A percentile compares a stretch with the other conserved stretches of the same genome.
These are phyloP conservation scores for Pseudogymnoascus sp. DNA, from an alignment of 2,329 filamentous ascomycete species.

Conservation along the genomic window DNA sequence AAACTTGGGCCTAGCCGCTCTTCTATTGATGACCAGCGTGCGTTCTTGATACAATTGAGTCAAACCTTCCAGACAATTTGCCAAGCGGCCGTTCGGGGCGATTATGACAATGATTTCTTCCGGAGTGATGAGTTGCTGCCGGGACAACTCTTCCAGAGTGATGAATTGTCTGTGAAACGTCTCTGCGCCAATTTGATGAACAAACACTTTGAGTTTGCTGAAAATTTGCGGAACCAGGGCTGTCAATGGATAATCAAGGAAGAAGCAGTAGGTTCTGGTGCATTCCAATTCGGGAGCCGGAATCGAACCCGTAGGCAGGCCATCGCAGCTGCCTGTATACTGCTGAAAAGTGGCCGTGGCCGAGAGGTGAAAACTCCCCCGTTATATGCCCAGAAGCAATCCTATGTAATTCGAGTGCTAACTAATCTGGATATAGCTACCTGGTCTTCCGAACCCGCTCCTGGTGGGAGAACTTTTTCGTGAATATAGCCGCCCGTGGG, in stretches of 20 bases:
- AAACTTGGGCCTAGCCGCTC: slow-evolving; percentile 10
- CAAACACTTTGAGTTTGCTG: slow-evolving; percentile 15
- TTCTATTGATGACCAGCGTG: neutral
- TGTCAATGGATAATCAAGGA: slow-evolving; percentile 14
- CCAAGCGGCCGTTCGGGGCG: slow-evolving; percentile 15
- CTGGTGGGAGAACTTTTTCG: slow-evolving; percentile 19
- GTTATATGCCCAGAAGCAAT: slow-evolving; percentile 4
- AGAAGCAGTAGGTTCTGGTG: neutral
- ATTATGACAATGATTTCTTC: slow-evolving; percentile 18
- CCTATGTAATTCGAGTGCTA: neutral
- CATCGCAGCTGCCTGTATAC: slow-evolving; percentile 13
- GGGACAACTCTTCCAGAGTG: too few species aligned
- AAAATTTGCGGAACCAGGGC: slow-evolving; percentile 1
- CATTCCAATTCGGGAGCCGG: neutral
- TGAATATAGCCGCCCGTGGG: slow-evolving; percentile 19
- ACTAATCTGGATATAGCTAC: neutral
- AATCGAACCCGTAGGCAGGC: slow-evolving; percentile 14
- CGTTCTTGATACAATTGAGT: slow-evolving; percentile 12
- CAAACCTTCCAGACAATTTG: slow-evolving; percentile 14
- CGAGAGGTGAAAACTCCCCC: slow-evolving; percentile 12
- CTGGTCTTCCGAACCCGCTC: slow-evolving; percentile 14
- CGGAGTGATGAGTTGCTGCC: neutral
- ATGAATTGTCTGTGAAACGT: slow-evolving; percentile 12
- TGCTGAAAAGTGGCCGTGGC: slow-evolving; percentile 17
- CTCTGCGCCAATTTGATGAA: slow-evolving; percentile 17